Base-by-base conservation (phyloP, 2,329 filamentous ascomycete species). In the Tolypocladium ophioglossoides region DNA sequence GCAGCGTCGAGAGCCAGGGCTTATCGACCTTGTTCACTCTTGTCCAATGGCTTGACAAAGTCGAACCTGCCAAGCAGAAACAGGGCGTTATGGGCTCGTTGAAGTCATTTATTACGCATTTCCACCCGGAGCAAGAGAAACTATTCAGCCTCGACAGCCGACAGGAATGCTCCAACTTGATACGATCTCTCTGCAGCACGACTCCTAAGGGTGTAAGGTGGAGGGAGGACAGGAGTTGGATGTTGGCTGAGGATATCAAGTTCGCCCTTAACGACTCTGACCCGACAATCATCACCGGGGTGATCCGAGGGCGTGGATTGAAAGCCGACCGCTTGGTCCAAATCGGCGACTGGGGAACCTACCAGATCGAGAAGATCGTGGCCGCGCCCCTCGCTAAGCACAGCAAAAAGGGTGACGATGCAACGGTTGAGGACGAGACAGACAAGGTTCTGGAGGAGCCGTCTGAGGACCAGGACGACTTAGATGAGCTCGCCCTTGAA, bases 221-320 rank as follows among this genome's bases (percentile, higher is more conserved):
- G 94, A 83, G 94, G 62, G 94, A 99, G 52, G 90, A 96, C 60
- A 82, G 94, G 61, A 95, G 91, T 63, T 99, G 94, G 89, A 89
- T 99, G 86, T 74, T 96, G 55, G 83, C 92, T 5, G 94, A 99
- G 60, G 81, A 91, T 32, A 76, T 96, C 52, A 73, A 81, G 61
- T 95, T 91, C 78, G 78, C 82, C 12, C 77, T 81, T 32, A 76
- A 72, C 5, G 77, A 78, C 12, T 75, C 78, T 1, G 78, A 80
- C n/a, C 74, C 84, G 44, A 87, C 89, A 10, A 74, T 91, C 9
- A 67, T 99, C 44, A 95, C 89, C 0, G 94, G 94, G 61, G 82
- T 94, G 4, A 84, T 97, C 32, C 81, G 94, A 64, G 94, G 94
- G 37, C 89, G 84, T 65, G 86, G 87, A 10, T 70, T 99, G 52